Percentiles rank a stretch among this genome's conserved stretches.
phyloP scores from a whole-genome alignment of 1,284 basidiomycete genomes.

The Rhodotorula sp. region DNA sequence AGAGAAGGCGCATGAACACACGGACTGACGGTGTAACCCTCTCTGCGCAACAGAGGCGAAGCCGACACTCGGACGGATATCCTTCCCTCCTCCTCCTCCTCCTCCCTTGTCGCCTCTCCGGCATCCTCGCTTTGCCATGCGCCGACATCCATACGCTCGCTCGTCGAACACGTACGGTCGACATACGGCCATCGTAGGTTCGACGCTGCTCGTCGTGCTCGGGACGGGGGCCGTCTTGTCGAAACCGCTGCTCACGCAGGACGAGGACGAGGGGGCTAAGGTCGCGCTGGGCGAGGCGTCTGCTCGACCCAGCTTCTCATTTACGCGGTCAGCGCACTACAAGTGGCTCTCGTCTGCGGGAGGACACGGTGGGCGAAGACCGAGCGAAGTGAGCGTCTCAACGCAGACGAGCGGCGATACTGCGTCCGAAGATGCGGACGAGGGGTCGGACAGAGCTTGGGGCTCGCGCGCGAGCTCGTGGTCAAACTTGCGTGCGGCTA shows the following conservation, averaged over 20 bases:
- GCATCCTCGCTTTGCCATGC: too few species aligned
- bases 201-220: conserved; percentile 13
- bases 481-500: not conserved
- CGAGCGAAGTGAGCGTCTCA: not conserved
- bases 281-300: too few species aligned
- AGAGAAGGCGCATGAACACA: too few species aligned
- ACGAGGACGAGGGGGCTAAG: conserved; percentile 6
- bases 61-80: too few species aligned
- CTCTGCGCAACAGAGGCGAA: too few species aligned
- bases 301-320: not conserved
- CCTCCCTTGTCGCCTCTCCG: too few species aligned
- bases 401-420: not conserved
- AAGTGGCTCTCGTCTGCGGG: not conserved
- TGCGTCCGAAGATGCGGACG: conserved; percentile 6
- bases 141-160: too few species aligned
- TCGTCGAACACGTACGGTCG: too few species aligned
- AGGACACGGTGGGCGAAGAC: too few species aligned
- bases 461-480: not conserved
- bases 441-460: not conserved
- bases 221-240: conserved; percentile 1
- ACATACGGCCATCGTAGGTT: too few species aligned
- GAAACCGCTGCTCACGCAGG: conserved; percentile 6
- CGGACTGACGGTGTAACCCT: too few species aligned
- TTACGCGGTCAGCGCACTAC: not conserved
- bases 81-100: too few species aligned